A percentile compares a stretch with the other conserved stretches of the same genome.
Evolutionary conservation across 768 basidiomycete species (phyloP).

Genomic region (Plicaturopsis crispa): DNA sequence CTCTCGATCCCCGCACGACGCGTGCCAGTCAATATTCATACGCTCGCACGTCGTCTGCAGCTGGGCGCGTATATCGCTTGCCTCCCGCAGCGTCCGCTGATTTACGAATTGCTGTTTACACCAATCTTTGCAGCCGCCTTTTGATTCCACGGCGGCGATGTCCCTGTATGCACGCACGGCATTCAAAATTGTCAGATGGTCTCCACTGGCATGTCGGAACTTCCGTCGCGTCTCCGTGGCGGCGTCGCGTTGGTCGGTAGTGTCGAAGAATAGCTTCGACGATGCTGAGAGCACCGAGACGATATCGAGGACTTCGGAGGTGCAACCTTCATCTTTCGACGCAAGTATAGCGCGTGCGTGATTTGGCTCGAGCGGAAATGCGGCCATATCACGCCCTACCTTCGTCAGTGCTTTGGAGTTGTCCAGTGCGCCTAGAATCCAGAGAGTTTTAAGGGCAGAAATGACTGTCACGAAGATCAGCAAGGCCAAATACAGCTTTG

Average conservation of each 20-base stretch:
- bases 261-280: constrained; percentile 75
- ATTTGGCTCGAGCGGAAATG: constrained; percentile 88
- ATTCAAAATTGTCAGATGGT: constrained; percentile 88
- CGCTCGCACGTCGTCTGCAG: constrained; percentile 58
- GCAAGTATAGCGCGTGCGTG: constrained; percentile 75
- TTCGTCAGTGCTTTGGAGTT: constrained; percentile 56
- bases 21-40: constrained; percentile 50
- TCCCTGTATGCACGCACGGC: constrained; percentile 79
- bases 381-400: constrained; percentile 77
- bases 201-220: constrained; percentile 80
- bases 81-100: constrained; percentile 72
- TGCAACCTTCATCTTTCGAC: constrained; percentile 66
- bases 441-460: constrained; percentile 64
- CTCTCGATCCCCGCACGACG: constrained; percentile 53
- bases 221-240: constrained; percentile 64
- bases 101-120: constrained; percentile 81
- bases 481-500: constrained; percentile 1
- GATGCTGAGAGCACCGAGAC: constrained; percentile 78
- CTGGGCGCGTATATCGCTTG: constrained; percentile 75
- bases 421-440: constrained; percentile 74
- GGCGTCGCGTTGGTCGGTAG: constrained; percentile 64
- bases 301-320: constrained; percentile 75
- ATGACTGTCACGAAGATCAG: constrained; percentile 30
- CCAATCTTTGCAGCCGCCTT: constrained; percentile 59
- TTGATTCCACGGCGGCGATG: constrained; percentile 39